A percentile compares a stretch with the other conserved stretches of the same genome.
phyloP scores from a whole-genome alignment of 2,329 filamentous ascomycete species.

The Lachnum nothofagi region DNA sequence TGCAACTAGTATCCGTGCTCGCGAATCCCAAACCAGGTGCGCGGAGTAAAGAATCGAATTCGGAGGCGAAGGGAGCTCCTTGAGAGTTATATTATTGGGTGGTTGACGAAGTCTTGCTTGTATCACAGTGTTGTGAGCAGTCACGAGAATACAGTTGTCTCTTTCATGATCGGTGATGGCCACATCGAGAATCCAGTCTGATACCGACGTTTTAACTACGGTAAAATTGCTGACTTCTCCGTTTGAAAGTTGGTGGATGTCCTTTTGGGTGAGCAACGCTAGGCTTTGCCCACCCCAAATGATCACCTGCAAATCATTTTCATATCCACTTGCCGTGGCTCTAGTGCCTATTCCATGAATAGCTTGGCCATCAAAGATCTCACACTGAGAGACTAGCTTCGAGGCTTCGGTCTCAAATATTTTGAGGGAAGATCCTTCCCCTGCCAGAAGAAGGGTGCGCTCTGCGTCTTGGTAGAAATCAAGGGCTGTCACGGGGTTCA shows the following conservation, averaged over 20 bases:
- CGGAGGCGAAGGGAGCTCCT: conserved; percentile 58
- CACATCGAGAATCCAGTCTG: conserved; percentile 76
- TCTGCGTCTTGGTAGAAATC: conserved; percentile 41
- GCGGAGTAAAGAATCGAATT: conserved; percentile 86
- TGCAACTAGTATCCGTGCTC: conserved; percentile 63
- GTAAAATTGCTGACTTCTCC: conserved; percentile 14
- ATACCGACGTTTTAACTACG: conserved; percentile 41
- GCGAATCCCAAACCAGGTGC: conserved; percentile 58
- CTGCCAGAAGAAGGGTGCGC: conserved; percentile 47
- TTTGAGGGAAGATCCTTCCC: conserved; percentile 54
- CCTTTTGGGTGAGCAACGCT: conserved; percentile 32
- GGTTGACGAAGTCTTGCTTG: conserved; percentile 37
- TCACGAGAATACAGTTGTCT: conserved; percentile 57
- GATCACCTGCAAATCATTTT: conserved; percentile 39
- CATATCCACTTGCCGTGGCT: conserved; percentile 13
- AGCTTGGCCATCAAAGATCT: conserved; percentile 61
- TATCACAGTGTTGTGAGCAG: conserved; percentile 80
- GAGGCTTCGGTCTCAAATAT: conserved; percentile 41
- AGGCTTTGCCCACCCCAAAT: conserved; percentile 65
- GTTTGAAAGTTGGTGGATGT: conserved; percentile 15
- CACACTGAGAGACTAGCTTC: conserved; percentile 38
- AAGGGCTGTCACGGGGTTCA: conserved; percentile 54
- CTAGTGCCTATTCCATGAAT: conserved; percentile 66
- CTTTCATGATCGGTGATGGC: conserved; percentile 45
- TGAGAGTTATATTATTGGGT: conserved; percentile 34